These are phyloP conservation scores for Ananas comosus DNA, from an alignment of 176 grass and related monocot species.

Conservation along the genomic window DNA sequence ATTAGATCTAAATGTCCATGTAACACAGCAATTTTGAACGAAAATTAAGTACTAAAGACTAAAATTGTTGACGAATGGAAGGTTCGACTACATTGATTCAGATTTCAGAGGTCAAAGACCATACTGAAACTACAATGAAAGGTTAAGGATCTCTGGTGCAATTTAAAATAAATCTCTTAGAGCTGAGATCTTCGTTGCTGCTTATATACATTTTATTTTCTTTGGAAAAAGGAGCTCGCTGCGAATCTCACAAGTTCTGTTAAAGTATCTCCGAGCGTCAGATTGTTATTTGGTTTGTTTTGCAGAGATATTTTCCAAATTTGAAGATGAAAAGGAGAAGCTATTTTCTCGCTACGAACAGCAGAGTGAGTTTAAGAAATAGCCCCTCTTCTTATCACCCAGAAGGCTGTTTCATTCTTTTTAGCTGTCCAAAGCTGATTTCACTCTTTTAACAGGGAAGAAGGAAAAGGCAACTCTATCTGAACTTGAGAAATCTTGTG, in stretches of 20 bases:
- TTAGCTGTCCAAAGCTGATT: background rate
- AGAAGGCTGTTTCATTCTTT: background rate
- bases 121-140: too few relatives aligned
- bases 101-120: too few relatives aligned
- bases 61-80: too few relatives aligned
- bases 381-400: background rate
- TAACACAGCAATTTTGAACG: too few relatives aligned
- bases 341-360: constrained; percentile 64
- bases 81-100: too few relatives aligned
- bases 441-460: constrained; percentile 40
- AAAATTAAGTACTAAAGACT: too few relatives aligned
- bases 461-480: constrained; percentile 74
- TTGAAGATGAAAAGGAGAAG: constrained; percentile 89
- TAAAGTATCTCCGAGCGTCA: background rate
- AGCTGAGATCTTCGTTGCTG: too few relatives aligned
- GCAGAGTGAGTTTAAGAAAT: constrained; percentile 41
- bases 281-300: constrained; percentile 5
- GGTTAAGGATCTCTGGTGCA: too few relatives aligned
- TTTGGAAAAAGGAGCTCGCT: background rate
- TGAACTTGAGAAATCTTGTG: constrained; percentile 62
- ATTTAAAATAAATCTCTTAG: too few relatives aligned
- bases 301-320: constrained; percentile 84
- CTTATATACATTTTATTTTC: background rate
- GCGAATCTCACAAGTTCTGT: background rate
- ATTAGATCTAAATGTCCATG: too few relatives aligned